phyloP scores from a whole-genome alignment of 1,284 basidiomycete genomes.

The Trametes polyzona region DNA sequence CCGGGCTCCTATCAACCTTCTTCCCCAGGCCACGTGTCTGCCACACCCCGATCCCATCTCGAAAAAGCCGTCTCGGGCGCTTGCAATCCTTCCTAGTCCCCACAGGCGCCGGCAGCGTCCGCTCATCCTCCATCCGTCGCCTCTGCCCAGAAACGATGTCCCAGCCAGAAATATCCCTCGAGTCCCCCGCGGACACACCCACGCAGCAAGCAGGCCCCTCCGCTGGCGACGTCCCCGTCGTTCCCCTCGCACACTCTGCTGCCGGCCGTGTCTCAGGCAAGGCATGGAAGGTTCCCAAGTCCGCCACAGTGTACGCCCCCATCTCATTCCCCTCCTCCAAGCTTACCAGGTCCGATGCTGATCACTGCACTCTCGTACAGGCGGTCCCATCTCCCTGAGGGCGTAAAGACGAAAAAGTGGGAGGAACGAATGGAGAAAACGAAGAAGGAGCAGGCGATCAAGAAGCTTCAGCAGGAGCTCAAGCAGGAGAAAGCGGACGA shows the following conservation, averaged over 20 bases:
- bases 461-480: conserved; percentile 71
- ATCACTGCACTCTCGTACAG: conserved; percentile 39
- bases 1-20: background rate
- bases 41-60: conserved; percentile 16
- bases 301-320: conserved; percentile 61
- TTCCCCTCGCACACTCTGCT: conserved; percentile 15
- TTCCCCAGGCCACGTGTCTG: conserved; percentile 8
- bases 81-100: background rate
- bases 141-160: conserved; percentile 13
- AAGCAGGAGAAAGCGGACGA: conserved; percentile 78
- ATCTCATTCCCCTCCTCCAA: background rate
- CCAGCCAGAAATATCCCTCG: background rate
- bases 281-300: conserved; percentile 42
- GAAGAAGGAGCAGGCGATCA: conserved; percentile 66
- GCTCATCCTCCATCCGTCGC: conserved; percentile 2
- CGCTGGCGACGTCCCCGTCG: background rate
- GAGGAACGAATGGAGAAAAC: conserved; percentile 70
- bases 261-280: conserved; percentile 24
- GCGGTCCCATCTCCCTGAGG: conserved; percentile 67
- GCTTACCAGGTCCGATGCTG: background rate
- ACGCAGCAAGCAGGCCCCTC: background rate
- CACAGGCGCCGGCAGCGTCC: conserved; percentile 2
- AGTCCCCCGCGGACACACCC: background rate
- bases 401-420: conserved; percentile 69
- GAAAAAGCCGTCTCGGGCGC: background rate